Percentiles rank a stretch among this genome's conserved stretches.
Evolutionary conservation across 805 yeast species (phyloP).

Genomic region (Millerozyma acaciae): DNA sequence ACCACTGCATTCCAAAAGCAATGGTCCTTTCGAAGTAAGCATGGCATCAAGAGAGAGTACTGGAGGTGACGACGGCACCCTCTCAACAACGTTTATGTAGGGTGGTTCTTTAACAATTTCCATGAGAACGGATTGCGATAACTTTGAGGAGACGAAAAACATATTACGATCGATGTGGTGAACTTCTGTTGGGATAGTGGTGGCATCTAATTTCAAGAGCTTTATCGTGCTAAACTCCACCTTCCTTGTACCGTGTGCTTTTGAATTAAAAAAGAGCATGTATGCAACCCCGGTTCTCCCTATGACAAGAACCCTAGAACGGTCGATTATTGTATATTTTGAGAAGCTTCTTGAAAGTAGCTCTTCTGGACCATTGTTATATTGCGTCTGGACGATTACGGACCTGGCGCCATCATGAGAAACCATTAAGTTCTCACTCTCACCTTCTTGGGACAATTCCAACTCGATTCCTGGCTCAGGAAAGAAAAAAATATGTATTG

Average conservation of each 20-base stretch:
- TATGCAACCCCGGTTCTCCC: slow-evolving; percentile 28
- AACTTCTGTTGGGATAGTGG: slow-evolving; percentile 27
- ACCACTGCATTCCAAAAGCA: slow-evolving; percentile 27
- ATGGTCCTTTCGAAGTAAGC: slow-evolving; percentile 3
- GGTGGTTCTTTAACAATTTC: slow-evolving; percentile 23
- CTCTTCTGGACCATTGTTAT: slow-evolving; percentile 1
- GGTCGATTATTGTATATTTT: slow-evolving; percentile 20
- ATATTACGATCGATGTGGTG: slow-evolving; percentile 22
- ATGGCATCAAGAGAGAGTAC: slow-evolving; percentile 20
- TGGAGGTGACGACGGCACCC: slow-evolving; percentile 28
- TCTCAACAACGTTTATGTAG: slow-evolving; percentile 18
- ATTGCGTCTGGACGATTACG: slow-evolving; percentile 7
- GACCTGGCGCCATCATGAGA: slow-evolving; percentile 3
- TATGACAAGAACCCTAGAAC: slow-evolving; percentile 21
- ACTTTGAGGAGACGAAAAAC: slow-evolving; percentile 27
- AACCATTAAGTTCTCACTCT: neutral
- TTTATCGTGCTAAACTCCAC: slow-evolving; percentile 13
- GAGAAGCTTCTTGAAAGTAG: slow-evolving; percentile 10
- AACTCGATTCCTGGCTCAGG: slow-evolving; percentile 15
- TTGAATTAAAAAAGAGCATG: slow-evolving; percentile 17
- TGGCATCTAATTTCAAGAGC: slow-evolving; percentile 22
- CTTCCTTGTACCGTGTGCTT: neutral
- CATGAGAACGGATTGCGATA: slow-evolving; percentile 30
- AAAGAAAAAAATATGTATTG: slow-evolving; percentile 25
- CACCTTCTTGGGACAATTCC: slow-evolving; percentile 7